Evolutionary conservation across 139 green algal species (phyloP), one percentile per base, ranked within the genome.

Genomic region (Micractinium sp.): DNA sequence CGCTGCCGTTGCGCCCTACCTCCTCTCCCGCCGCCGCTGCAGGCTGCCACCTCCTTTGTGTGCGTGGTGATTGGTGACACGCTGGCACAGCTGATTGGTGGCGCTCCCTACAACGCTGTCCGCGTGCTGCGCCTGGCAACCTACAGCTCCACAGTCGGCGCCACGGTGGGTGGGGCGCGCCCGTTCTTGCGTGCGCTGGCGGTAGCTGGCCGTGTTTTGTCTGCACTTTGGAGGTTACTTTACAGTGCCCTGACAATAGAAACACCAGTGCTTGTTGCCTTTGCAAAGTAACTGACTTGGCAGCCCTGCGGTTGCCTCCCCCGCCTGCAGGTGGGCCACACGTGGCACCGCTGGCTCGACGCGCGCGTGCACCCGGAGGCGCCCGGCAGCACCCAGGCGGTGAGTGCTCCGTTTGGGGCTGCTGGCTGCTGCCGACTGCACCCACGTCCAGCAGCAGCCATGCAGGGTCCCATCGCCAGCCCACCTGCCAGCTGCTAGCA

Each of bases 321-420:
- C 47, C 9, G 47, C 47, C 47, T 16, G 47, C 47, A 56, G 47
- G 47, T 56, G 25, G 86, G 86, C 31, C 86, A 90, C 78, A 61
- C 71, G 61, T 90, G 86, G 86, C 86, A 90, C 61, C 27, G 78
- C 16, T 90, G 86, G 86, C 63, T 90, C 27, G 86, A 90, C 20
- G 35, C 77, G 13, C 35, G 27, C 63, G 66, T 85, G 19, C 29
- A 56, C 61, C 86, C 86, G 0, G 38, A 80, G 61, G 16, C 27
- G 0, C 77, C 86, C 53, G 38, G 15, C 60, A 56, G 53, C n/a
- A 36, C 31, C 61, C 33, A 38, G 23, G 29, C 86, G 61, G 78
- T 85, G 77, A n/a, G 79, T 75, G 31, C 60, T 47, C 16, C 3
- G 3, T 27, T 14, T 0, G 33, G 74, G 1, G 33, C 74, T 38